A percentile compares a stretch with the other conserved stretches of the same genome.
phyloP scores from a whole-genome alignment of 768 basidiomycete genomes.

The Termitomyces sp. region DNA sequence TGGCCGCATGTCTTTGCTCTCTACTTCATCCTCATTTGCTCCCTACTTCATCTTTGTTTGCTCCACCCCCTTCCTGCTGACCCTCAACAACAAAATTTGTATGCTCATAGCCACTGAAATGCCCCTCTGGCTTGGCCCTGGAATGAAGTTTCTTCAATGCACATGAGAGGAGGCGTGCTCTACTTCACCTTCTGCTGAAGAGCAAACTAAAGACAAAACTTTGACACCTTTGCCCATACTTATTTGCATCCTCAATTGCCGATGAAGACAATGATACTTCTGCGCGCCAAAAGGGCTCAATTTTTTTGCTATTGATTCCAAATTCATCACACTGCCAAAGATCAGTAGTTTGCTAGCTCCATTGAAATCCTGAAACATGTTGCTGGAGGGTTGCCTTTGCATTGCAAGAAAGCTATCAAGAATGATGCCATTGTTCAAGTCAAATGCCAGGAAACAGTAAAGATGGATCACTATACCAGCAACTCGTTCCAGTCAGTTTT shows the following conservation, averaged over 20 bases:
- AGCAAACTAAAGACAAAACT: slow-evolving; percentile 3
- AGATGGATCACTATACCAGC: slow-evolving; percentile 70
- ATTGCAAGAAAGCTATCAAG: slow-evolving; percentile 34
- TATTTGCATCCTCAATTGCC: slow-evolving; percentile 22
- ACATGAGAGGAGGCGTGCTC: slow-evolving; percentile 35
- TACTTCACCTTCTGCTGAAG: not conserved
- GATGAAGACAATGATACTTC: slow-evolving; percentile 18
- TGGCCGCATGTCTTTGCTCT: no score
- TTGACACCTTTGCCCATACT: not conserved
- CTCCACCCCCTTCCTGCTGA: no score
- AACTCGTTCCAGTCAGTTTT: slow-evolving; percentile 77
- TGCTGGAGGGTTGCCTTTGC: slow-evolving; percentile 67
- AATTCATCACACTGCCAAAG: slow-evolving; percentile 69
- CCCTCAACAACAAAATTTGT: no score
- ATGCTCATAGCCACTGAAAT: slow-evolving; percentile 42
- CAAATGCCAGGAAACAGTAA: slow-evolving; percentile 56
- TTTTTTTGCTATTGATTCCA: slow-evolving; percentile 78
- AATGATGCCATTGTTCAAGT: slow-evolving; percentile 71
- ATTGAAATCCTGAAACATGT: slow-evolving; percentile 75
- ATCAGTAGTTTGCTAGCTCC: slow-evolving; percentile 78
- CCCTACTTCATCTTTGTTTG: no score
- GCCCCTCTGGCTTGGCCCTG: slow-evolving; percentile 46
- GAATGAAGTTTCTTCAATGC: slow-evolving; percentile 54
- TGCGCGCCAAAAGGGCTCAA: slow-evolving; percentile 78
- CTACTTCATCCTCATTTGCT: no score